Evolutionary conservation across 2,329 filamentous ascomycete genomes (phyloP).

Genomic region (Fusarium lateritium): DNA sequence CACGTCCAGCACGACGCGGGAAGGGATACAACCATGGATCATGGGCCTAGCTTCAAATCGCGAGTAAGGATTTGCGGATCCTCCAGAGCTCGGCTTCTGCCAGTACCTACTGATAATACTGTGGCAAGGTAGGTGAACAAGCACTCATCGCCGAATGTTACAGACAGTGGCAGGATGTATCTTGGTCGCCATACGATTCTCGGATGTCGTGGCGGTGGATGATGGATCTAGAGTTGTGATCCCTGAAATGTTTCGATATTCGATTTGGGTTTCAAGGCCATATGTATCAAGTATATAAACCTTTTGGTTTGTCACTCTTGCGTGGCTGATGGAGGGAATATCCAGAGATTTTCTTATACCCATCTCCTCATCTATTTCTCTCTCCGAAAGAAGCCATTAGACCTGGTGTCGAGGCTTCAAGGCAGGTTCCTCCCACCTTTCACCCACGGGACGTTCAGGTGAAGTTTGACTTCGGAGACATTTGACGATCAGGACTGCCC

Average conservation of each 20-base stretch:
- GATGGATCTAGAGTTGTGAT: not conserved
- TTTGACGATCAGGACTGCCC: no score
- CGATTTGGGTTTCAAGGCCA: no score
- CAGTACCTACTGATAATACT: not conserved
- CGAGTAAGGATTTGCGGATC: not conserved
- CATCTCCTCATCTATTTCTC: no score
- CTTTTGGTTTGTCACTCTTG: not conserved
- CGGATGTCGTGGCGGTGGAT: not conserved
- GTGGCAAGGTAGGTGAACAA: no score
- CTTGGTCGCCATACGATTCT: not conserved
- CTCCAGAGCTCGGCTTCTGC: not conserved
- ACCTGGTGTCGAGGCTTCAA: constrained; percentile 23
- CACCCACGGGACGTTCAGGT: no score
- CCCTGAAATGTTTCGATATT: not conserved
- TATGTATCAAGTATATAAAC: no score
- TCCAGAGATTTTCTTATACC: no score
- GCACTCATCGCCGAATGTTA: not conserved
- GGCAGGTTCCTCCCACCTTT: not conserved
- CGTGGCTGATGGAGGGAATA: no score
- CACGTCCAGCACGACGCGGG: constrained; percentile 11
- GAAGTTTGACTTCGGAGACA: no score
- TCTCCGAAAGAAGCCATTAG: not conserved
- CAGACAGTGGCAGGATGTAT: not conserved
- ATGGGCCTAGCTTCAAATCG: not conserved
- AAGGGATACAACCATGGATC: constrained; percentile 4